A percentile compares a stretch with the other conserved stretches of the same genome.
These are phyloP conservation scores for Schizothecium vesticola DNA, from an alignment of 495 filamentous ascomycete genomes.

Conservation along the genomic window DNA sequence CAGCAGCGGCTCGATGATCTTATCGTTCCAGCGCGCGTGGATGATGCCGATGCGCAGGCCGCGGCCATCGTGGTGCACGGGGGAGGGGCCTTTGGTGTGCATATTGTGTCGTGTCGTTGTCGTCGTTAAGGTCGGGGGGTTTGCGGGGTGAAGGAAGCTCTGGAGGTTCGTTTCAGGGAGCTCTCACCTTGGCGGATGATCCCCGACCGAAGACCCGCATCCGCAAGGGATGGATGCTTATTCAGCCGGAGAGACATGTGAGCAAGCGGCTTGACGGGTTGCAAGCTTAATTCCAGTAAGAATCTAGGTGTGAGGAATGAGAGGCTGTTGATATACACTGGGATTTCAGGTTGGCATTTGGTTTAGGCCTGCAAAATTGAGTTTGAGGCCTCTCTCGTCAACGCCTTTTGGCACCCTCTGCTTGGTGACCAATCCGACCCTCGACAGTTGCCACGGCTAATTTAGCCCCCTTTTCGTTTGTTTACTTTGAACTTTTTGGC, in stretches of 20 bases:
- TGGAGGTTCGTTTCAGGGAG: background rate
- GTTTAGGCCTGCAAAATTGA: background rate
- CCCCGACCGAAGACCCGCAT: background rate
- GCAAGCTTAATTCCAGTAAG: background rate
- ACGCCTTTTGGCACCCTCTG: background rate
- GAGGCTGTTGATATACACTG: background rate
- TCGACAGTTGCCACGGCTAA: background rate
- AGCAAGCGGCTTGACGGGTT: background rate
- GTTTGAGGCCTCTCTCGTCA: background rate
- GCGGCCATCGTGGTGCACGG: slow-evolving; percentile 57
- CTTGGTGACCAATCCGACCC: background rate
- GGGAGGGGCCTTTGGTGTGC: slow-evolving; percentile 44
- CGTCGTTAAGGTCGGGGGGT: background rate
- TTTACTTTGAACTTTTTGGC: background rate
- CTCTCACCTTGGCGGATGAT: background rate
- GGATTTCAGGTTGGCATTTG: background rate
- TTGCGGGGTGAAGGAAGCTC: background rate
- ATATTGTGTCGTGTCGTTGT: slow-evolving; percentile 11
- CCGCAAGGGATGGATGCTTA: background rate
- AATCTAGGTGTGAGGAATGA: background rate
- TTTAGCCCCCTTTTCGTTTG: background rate
- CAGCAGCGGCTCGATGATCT: slow-evolving; percentile 70
- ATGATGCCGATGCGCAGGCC: slow-evolving; percentile 86
- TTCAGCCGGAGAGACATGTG: background rate
- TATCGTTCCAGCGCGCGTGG: slow-evolving; percentile 90